Base-by-base conservation (phyloP, 2,329 filamentous ascomycete genomes). In the Colletotrichum musae region DNA sequence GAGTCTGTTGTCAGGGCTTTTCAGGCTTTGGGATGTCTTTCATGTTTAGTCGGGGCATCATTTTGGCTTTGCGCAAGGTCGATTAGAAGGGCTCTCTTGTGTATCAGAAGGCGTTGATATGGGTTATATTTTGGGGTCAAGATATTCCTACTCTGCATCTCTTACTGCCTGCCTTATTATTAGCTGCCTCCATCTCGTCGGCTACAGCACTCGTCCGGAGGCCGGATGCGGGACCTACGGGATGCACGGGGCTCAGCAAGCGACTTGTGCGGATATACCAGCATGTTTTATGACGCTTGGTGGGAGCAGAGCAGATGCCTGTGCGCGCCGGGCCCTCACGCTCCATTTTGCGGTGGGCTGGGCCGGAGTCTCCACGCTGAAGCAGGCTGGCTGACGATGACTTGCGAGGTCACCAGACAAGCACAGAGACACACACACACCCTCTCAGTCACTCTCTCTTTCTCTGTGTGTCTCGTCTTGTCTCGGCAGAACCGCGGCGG, bases 341-440 rank as follows among this genome's bases (percentile, higher is more conserved):
- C 41, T 43, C 28, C 47, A 13, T 18, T 52, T 51, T 43, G 21
- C n/a, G 24, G 59, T 62, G 50, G 59, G 26, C 45, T 45, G 18
- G 15, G 24, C 10, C n/a, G n/a, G 21, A 45, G 47, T 61, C 24
- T 43, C 59, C 59, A 62, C 41, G 36, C 43, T 28, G 48, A 43
- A 61, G 16, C 24, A 28, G 48, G 21, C 24, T 53, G 21, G 21
- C 21, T 36, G 50, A 48, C 59, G 53, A 54, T 24, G 50, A 47
- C 36, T 50, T 28, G 43, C 43, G 36, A 59, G 57, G n/a, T 16
- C 39, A 24, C 21, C 36, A 36, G 9, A 45, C 6, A 18, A 45
- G 16, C 36, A 36, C 7, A 10, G 32, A 36, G 7, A 36, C 32
- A 24, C 21, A 4, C 32, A 36, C 32, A 4, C 32, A 36, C 32